Evolutionary conservation across 768 basidiomycete species (phyloP), one percentile per base, ranked within the genome.

Genomic region (Pulveroboletus ravenelii): DNA sequence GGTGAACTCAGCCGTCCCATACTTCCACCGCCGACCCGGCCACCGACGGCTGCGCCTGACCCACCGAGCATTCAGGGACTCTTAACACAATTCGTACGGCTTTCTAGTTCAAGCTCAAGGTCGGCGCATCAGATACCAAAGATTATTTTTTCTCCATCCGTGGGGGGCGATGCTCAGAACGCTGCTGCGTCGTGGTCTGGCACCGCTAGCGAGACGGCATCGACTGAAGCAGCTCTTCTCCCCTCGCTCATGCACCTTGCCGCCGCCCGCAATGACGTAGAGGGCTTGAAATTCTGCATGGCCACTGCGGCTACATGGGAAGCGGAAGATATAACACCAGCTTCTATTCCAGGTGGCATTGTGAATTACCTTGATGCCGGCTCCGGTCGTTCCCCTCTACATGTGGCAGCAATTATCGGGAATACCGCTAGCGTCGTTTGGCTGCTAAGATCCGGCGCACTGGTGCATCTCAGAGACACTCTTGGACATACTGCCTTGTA

Each of bases 401-500:
- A 94, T 55, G 79, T 84, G 14, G 89, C 91, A 2, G 81, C 87
- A 27, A 63, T 93, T 31, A 82, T 84, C 47, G 88, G 89, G 2
- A 76, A 78, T 53, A 52, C 58, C 9, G 58, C 56, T 10, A 71
- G 73, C 35, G 69, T 74, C 35, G 63, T 63, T 30, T 60, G 78
- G 30, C 69, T 93, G 34, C 74, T 93, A 17, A 73, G 79, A 52
- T 80, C 81, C 0, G 91, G 91, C 5, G 89, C 90, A 1, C 71
- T 90, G 13, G 91, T 93, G 18, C 91, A 94, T 65, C 71, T 87
- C 9, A 76, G 92, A 48, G 92, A 94, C 64, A 63, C 68, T 1
- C 73, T 93, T 40, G 92, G 89, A 2, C 90, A 93, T 60, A 92
- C 91, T 13, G 78, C 89, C 3, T 71, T 93, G 14, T 93, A 92